A percentile compares a stretch with the other conserved stretches of the same genome.
These are phyloP conservation scores for Talaromyces nanjingensis DNA, from an alignment of 495 filamentous ascomycete species.

Conservation along the genomic window DNA sequence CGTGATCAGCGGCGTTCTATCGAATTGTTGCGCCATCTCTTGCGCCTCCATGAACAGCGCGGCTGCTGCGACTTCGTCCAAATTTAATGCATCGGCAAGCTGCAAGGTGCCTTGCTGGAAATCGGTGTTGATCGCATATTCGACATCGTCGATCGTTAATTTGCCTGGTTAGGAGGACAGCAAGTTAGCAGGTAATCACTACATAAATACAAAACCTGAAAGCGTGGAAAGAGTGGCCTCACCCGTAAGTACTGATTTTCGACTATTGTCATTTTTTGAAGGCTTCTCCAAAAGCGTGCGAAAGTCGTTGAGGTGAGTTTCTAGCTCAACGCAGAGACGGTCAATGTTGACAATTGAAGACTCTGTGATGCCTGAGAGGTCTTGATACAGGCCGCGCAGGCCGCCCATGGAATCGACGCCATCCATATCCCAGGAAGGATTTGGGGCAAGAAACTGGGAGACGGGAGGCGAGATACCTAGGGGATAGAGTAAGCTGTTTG, in stretches of 20 bases:
- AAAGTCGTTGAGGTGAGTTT: conserved; percentile 64
- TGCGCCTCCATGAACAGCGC: conserved; percentile 61
- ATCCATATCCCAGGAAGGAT: conserved; percentile 46
- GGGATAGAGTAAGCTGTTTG: neutral
- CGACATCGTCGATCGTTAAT: conserved; percentile 58
- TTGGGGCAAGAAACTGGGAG: neutral
- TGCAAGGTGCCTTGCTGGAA: conserved; percentile 74
- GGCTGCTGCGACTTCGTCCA: conserved; percentile 85
- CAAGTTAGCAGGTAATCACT: conserved; percentile 26
- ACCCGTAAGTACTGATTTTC: conserved; percentile 52
- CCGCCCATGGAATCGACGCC: conserved; percentile 55
- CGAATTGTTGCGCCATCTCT: conserved; percentile 54
- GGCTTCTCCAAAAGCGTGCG: conserved; percentile 70
- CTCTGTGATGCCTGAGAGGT: conserved; percentile 62
- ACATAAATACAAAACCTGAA: neutral
- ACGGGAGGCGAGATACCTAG: no score
- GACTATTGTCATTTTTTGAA: conserved; percentile 60
- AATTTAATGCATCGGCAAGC: conserved; percentile 76
- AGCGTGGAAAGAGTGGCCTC: conserved; percentile 10
- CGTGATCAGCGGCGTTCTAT: conserved; percentile 60
- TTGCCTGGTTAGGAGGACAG: conserved; percentile 45
- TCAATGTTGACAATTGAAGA: conserved; percentile 54
- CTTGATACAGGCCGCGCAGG: conserved; percentile 70
- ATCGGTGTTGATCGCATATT: conserved; percentile 77
- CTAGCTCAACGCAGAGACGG: conserved; percentile 58